phyloP scores from a whole-genome alignment of 768 basidiomycete species.

The Auricularia sp. region DNA sequence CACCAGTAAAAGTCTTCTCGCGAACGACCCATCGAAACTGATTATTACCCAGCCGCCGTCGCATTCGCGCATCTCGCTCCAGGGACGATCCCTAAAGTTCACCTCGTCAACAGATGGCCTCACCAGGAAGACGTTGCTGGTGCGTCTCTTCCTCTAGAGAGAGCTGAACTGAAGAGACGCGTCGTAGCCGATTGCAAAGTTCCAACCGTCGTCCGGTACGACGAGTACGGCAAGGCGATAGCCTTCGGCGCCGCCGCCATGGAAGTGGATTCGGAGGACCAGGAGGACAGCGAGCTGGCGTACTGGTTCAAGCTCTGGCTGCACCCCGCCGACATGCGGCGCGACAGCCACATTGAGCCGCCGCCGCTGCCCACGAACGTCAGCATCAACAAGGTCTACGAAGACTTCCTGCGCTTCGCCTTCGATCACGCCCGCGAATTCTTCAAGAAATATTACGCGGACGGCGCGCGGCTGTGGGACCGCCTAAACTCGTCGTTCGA shows the following conservation, averaged over 20 bases:
- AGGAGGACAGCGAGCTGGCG: background rate
- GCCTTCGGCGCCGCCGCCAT: background rate
- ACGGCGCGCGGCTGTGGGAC: conserved; percentile 22
- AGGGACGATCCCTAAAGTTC: background rate
- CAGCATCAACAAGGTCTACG: conserved; percentile 32
- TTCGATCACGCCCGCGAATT: conserved; percentile 25
- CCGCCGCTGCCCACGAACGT: conserved; percentile 34
- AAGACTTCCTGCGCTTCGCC: conserved; percentile 41
- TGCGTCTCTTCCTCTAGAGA: background rate
- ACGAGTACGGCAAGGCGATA: background rate
- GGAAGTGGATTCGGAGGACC: background rate
- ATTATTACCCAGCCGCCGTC: background rate
- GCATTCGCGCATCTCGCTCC: background rate
- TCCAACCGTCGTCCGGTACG: background rate
- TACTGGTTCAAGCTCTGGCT: background rate
- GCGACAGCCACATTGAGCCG: conserved; percentile 16
- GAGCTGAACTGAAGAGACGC: background rate
- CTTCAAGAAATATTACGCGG: background rate
- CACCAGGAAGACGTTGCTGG: background rate
- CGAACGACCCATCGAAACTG: background rate
- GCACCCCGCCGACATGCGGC: background rate
- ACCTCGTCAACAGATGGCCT: background rate
- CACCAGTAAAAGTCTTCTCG: background rate
- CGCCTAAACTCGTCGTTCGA: conserved; percentile 32
- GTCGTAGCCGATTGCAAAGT: background rate